These are phyloP conservation scores for Lentinula edodes DNA, from an alignment of 768 basidiomycete genomes.

Conservation along the genomic window DNA sequence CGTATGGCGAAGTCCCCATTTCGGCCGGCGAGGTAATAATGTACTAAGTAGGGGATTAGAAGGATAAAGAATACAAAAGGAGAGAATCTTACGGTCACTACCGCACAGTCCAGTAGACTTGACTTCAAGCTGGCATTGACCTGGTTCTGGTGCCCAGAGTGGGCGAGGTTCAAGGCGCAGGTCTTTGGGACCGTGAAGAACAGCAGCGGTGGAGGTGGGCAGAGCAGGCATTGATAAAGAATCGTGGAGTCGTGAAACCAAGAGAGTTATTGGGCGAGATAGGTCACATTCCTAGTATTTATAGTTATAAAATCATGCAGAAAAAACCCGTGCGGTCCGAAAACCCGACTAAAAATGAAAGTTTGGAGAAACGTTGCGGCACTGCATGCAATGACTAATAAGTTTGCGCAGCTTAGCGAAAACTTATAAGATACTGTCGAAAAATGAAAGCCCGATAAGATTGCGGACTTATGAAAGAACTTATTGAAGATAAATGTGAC, in stretches of 20 bases:
- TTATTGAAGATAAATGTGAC: too few species aligned
- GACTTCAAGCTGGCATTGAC: slow-evolving; percentile 77
- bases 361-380: slow-evolving; percentile 3
- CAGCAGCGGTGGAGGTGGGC: slow-evolving; percentile 61
- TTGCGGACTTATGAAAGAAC: too few species aligned
- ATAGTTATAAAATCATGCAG: neutral
- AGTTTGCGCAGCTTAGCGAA: too few species aligned
- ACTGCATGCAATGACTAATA: too few species aligned
- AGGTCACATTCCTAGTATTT: slow-evolving; percentile 14
- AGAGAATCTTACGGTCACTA: slow-evolving; percentile 55
- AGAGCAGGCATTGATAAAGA: slow-evolving; percentile 24
- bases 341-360: neutral
- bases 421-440: too few species aligned
- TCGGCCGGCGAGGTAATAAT: slow-evolving; percentile 84
- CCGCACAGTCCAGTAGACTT: slow-evolving; percentile 89
- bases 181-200: slow-evolving; percentile 81
- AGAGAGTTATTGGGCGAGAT: slow-evolving; percentile 14
- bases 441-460: too few species aligned
- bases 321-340: neutral
- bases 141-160: slow-evolving; percentile 63
- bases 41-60: slow-evolving; percentile 44
- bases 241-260: slow-evolving; percentile 18
- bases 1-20: slow-evolving; percentile 91
- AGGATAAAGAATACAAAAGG: neutral
- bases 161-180: slow-evolving; percentile 73